Evolutionary conservation across 2,329 filamentous ascomycete genomes (phyloP).

Genomic region (Emericellopsis atlantica): DNA sequence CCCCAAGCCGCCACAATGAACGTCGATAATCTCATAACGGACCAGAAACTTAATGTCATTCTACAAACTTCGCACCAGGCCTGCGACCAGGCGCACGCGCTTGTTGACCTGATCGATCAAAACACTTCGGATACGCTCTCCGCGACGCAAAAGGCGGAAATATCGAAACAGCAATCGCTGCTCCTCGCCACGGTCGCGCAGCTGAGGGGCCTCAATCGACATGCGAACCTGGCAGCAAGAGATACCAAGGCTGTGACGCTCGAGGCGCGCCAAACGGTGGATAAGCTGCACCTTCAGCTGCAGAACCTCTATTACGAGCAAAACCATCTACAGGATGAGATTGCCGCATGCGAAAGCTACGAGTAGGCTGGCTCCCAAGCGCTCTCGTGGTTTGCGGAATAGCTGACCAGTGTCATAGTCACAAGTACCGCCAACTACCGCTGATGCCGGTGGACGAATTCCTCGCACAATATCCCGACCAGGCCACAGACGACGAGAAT

Average conservation of each 20-base stretch:
- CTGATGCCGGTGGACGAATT: constrained; percentile 79
- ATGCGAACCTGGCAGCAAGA: constrained; percentile 67
- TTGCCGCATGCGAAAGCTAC: constrained; percentile 79
- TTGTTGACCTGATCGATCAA: constrained; percentile 43
- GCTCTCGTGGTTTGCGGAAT: no score
- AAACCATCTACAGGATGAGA: constrained; percentile 79
- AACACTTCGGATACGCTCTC: constrained; percentile 10
- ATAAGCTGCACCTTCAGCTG: constrained; percentile 79
- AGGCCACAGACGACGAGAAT: constrained; percentile 60
- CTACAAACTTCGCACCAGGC: constrained; percentile 62
- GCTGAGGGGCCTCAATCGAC: constrained; percentile 70
- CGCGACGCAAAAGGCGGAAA: constrained; percentile 27
- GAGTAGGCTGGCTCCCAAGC: constrained; percentile 47
- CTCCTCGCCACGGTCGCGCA: constrained; percentile 69
- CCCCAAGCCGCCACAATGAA: background rate
- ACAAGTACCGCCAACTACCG: constrained; percentile 78
- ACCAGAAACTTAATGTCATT: constrained; percentile 48
- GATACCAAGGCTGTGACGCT: constrained; percentile 79
- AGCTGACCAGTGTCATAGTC: constrained; percentile 36
- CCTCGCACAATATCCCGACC: constrained; percentile 61
- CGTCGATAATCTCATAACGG: constrained; percentile 24
- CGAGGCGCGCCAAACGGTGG: constrained; percentile 81
- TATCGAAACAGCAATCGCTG: constrained; percentile 67
- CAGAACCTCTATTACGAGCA: constrained; percentile 98
- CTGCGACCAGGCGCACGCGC: constrained; percentile 55